Percentiles rank a stretch among this genome's conserved stretches.
Evolutionary conservation across 805 yeast species (phyloP).

Genomic region (Candida ovalis): DNA sequence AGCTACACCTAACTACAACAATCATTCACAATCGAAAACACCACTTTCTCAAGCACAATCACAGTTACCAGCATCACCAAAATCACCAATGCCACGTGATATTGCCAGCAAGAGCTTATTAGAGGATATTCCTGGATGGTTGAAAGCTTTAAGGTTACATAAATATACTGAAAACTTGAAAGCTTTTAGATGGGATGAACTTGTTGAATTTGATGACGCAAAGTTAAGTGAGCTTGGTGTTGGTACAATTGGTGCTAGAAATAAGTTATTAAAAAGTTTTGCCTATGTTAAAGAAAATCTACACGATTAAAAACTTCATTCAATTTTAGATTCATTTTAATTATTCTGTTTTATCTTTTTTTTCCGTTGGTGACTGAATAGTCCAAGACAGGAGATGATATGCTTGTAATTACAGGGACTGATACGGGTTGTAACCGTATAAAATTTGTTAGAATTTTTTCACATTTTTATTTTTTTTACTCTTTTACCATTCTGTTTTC

Average conservation of each 20-base stretch:
- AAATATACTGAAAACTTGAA: constrained; percentile 86
- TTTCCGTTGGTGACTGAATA: background rate
- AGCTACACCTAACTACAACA: background rate
- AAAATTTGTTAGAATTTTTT: too few species aligned
- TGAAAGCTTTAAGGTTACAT: constrained; percentile 83
- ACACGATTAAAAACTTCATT: constrained; percentile 17
- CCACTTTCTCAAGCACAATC: constrained; percentile 2
- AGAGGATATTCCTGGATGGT: constrained; percentile 86
- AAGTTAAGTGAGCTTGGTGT: constrained; percentile 79
- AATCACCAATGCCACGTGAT: constrained; percentile 46
- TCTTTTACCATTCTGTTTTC: too few species aligned
- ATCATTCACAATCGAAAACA: constrained; percentile 3
- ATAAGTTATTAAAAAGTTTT: constrained; percentile 90
- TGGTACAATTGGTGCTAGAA: constrained; percentile 90
- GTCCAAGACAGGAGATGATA: too few species aligned
- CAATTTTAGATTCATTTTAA: background rate
- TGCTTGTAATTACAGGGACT: too few species aligned
- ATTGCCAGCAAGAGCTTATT: constrained; percentile 53
- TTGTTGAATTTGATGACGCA: constrained; percentile 66
- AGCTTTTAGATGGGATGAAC: constrained; percentile 71
- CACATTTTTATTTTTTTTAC: too few species aligned
- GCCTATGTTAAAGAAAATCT: constrained; percentile 63
- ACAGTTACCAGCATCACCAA: constrained; percentile 17
- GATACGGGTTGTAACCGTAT: too few species aligned
- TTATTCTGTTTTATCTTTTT: background rate